These are phyloP conservation scores for Mycena pura DNA, from an alignment of 768 basidiomycete species.

Conservation along the genomic window DNA sequence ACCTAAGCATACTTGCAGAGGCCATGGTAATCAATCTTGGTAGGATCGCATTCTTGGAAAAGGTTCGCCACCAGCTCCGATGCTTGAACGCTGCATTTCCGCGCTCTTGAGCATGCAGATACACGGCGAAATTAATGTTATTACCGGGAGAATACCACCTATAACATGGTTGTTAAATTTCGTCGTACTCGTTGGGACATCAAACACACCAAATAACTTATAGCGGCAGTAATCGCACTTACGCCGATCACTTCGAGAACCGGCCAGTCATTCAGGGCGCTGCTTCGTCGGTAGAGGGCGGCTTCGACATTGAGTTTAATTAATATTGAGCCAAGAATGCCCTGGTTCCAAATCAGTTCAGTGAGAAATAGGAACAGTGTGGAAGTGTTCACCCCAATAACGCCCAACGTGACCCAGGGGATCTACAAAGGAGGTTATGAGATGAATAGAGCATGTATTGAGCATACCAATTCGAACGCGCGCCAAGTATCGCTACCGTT, in stretches of 20 bases:
- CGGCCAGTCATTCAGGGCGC: slow-evolving; percentile 63
- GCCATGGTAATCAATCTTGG: slow-evolving; percentile 71
- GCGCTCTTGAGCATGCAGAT: not conserved
- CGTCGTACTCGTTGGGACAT: not conserved
- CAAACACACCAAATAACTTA: slow-evolving; percentile 66
- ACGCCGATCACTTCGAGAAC: slow-evolving; percentile 68
- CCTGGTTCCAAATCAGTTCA: slow-evolving; percentile 45
- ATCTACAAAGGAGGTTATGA: slow-evolving; percentile 47
- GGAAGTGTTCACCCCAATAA: slow-evolving; percentile 58
- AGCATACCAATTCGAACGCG: slow-evolving; percentile 71
- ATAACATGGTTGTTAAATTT: not conserved
- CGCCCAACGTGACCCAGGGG: slow-evolving; percentile 71
- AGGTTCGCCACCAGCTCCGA: slow-evolving; percentile 86
- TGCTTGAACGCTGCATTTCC: slow-evolving; percentile 60
- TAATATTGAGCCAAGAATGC: slow-evolving; percentile 67
- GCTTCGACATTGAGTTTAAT: slow-evolving; percentile 71
- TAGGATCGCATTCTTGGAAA: slow-evolving; percentile 81
- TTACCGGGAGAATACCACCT: slow-evolving; percentile 75
- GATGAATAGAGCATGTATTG: not conserved
- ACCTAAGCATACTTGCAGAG: slow-evolving; percentile 73
- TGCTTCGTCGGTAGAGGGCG: slow-evolving; percentile 66
- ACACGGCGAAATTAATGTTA: not conserved
- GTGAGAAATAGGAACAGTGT: not conserved
- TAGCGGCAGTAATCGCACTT: slow-evolving; percentile 71
- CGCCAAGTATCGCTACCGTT: slow-evolving; percentile 68